Percentiles rank a stretch among this genome's conserved stretches.
These are phyloP conservation scores for Saccharum officinarum DNA, from an alignment of 176 grass and related monocot genomes.

Conservation along the genomic window DNA sequence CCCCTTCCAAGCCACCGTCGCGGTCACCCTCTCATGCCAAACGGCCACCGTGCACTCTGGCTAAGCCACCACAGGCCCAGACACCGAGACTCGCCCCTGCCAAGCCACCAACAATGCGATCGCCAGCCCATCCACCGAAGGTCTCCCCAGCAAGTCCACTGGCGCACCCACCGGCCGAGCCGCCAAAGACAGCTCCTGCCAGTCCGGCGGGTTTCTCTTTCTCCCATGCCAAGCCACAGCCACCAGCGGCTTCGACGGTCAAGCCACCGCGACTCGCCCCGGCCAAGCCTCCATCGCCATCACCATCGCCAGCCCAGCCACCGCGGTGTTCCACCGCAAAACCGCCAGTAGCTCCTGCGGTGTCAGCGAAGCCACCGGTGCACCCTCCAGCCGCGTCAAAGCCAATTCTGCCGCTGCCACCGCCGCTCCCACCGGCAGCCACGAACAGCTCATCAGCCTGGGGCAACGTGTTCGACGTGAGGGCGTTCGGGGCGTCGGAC, in stretches of 20 bases:
- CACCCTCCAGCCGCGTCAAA: neutral
- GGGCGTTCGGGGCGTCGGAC: slow-evolving; percentile 57
- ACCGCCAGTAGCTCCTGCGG: neutral
- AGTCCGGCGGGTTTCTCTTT: neutral
- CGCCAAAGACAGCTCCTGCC: neutral
- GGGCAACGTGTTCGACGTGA: slow-evolving; percentile 55
- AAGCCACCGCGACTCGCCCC: neutral
- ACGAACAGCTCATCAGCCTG: neutral
- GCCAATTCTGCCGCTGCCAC: neutral
- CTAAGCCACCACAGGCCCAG: neutral
- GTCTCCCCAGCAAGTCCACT: slow-evolving; percentile 1
- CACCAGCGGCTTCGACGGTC: neutral
- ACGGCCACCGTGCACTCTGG: neutral
- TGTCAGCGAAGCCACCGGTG: neutral
- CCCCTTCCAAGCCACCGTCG: neutral
- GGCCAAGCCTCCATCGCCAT: no score
- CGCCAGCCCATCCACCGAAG: neutral
- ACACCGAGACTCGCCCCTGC: neutral
- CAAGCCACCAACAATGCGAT: neutral
- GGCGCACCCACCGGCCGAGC: neutral
- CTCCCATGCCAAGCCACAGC: neutral
- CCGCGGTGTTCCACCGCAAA: neutral
- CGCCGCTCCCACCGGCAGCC: neutral
- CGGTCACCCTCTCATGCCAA: neutral
- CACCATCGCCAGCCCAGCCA: neutral